These are phyloP conservation scores for Pezicula carpinea DNA, from an alignment of 2,329 filamentous ascomycete genomes.

Conservation along the genomic window DNA sequence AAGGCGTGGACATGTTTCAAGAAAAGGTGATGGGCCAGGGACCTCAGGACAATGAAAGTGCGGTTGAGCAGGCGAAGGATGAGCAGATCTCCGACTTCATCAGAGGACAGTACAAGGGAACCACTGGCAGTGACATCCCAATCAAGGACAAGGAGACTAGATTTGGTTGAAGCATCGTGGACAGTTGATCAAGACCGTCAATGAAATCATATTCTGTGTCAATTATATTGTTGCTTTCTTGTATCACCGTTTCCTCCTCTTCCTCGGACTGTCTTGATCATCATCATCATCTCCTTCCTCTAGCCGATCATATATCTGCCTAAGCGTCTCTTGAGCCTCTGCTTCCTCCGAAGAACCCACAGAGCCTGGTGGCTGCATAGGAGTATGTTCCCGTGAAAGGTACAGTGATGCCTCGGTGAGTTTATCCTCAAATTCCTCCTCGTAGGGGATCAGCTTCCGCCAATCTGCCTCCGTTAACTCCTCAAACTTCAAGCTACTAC, in stretches of 20 bases:
- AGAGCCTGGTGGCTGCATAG: neutral
- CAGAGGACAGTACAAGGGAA: conserved; percentile 63
- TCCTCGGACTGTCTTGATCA: too few relatives aligned
- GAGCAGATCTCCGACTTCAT: conserved; percentile 72
- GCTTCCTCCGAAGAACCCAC: too few relatives aligned
- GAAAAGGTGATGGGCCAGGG: conserved; percentile 69
- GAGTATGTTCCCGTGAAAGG: neutral
- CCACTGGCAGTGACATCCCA: conserved; percentile 64
- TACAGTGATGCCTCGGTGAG: conserved; percentile 3
- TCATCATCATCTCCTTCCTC: too few relatives aligned
- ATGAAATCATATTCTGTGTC: too few relatives aligned
- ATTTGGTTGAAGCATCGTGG: conserved; percentile 22
- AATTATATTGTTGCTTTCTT: too few relatives aligned
- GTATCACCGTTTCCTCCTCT: too few relatives aligned
- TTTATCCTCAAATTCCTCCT: conserved; percentile 12
- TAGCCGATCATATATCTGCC: too few relatives aligned
- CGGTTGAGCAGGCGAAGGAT: conserved; percentile 79
- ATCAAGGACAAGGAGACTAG: conserved; percentile 62
- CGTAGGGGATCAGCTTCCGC: conserved; percentile 8
- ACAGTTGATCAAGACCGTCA: neutral
- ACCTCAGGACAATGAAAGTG: conserved; percentile 65
- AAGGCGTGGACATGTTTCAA: conserved; percentile 74
- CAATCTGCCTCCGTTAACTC: conserved; percentile 14
- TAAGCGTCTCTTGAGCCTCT: too few relatives aligned
- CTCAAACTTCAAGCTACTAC: conserved; percentile 12